Conservation (phyloP, 2,329 filamentous ascomycete species). For the Aspergillus brunneoviolaceus region DNA sequence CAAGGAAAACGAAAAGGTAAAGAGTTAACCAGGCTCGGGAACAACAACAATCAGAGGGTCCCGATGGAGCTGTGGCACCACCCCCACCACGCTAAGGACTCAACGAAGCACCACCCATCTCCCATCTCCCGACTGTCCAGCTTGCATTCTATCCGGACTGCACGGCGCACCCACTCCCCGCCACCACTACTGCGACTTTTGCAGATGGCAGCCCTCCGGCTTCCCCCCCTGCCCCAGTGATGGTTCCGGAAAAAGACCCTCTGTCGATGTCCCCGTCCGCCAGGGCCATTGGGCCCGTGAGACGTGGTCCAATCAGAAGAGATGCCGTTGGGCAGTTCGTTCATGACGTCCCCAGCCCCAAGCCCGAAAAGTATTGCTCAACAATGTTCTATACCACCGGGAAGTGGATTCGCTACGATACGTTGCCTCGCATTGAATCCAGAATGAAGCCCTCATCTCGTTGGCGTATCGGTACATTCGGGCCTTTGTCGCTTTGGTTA, state of each 20-base stretch:
- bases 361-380: constrained; percentile 30
- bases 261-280: constrained; percentile 25
- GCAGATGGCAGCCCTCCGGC: constrained; percentile 31
- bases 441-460: constrained; percentile 25
- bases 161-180: constrained; percentile 14
- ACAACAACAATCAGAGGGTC: constrained; percentile 7
- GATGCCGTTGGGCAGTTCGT: constrained; percentile 33
- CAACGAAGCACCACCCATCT: constrained; percentile 15
- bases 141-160: constrained; percentile 24
- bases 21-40: constrained; percentile 12
- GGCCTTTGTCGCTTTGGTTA: constrained; percentile 22
- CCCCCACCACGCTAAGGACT: constrained; percentile 23
- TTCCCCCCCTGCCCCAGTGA: constrained; percentile 28
- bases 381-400: constrained; percentile 30
- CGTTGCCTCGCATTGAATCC: constrained; percentile 36
- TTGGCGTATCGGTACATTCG: constrained; percentile 27
- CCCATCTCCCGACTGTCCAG: constrained; percentile 22
- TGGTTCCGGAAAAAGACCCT: constrained; percentile 19
- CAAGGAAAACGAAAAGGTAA: constrained; percentile 15
- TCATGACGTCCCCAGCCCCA: constrained; percentile 33
- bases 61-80: constrained; percentile 27
- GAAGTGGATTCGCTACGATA: constrained; percentile 32
- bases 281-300: constrained; percentile 32
- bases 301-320: constrained; percentile 45
- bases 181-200: constrained; percentile 30